Conservation (phyloP, 129 eudicot genomes). For the Centaurea solstitialis region DNA sequence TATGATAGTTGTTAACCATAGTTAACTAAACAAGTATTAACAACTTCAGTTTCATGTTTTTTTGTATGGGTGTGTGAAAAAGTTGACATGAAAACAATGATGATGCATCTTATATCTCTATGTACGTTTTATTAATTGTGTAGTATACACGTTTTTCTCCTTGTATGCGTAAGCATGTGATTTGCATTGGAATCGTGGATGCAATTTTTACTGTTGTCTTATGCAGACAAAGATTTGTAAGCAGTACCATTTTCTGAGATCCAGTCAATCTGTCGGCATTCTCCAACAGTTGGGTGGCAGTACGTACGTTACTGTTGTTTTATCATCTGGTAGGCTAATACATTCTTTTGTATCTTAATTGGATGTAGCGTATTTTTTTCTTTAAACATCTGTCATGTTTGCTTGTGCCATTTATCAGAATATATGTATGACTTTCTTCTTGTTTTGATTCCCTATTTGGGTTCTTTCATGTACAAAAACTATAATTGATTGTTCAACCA, state of each 20-base stretch:
- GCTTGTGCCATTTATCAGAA: neutral
- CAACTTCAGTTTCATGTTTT: no score
- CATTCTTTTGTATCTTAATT: slow-evolving; percentile 11
- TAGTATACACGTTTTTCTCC: neutral
- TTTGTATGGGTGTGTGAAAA: no score
- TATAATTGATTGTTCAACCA: neutral
- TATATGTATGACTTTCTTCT: neutral
- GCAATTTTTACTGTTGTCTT: slow-evolving; percentile 18
- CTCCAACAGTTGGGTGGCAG: slow-evolving; percentile 99
- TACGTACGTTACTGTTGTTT: slow-evolving; percentile 75
- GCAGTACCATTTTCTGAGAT: slow-evolving; percentile 79
- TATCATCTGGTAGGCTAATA: slow-evolving; percentile 71
- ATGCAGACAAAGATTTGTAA: slow-evolving; percentile 85
- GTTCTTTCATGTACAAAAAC: neutral
- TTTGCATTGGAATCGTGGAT: slow-evolving; percentile 12
- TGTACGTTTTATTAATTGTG: neutral
- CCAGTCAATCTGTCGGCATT: slow-evolving; percentile 85
- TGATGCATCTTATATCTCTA: no score
- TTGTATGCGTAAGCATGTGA: neutral
- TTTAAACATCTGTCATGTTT: neutral
- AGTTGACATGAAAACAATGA: no score
- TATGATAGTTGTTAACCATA: no score
- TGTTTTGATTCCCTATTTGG: slow-evolving; percentile 1
- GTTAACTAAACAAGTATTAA: no score
- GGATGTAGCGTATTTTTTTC: neutral